Conservation (phyloP, 208 protist genomes). For the Acanthamoeba pearcei region DNA sequence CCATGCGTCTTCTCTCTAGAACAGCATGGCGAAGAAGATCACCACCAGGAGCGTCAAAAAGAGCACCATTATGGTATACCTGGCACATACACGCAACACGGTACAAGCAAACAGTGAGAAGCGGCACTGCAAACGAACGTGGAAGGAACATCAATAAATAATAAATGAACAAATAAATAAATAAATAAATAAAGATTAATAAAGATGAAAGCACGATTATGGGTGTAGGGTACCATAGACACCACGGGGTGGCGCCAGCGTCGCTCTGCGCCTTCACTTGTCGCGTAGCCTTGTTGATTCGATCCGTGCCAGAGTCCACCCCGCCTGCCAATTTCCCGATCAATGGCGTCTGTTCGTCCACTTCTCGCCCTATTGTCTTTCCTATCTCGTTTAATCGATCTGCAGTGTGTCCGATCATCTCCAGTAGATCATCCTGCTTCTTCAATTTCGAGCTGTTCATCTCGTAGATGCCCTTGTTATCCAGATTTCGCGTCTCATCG, state of each 20-base stretch:
- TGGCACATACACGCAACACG: neutral
- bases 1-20: conserved; percentile 8
- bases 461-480: conserved; percentile 44
- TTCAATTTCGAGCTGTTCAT: conserved; percentile 14
- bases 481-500: conserved; percentile 25
- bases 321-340: neutral
- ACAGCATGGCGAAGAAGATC: conserved; percentile 36
- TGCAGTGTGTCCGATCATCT: conserved; percentile 20
- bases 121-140: too few relatives aligned
- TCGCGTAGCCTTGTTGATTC: conserved; percentile 15
- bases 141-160: too few relatives aligned
- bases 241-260: conserved; percentile 27
- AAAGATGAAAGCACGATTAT: neutral
- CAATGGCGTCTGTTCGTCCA: neutral
- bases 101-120: too few relatives aligned
- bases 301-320: neutral
- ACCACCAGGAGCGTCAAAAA: conserved; percentile 38
- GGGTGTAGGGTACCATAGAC: neutral
- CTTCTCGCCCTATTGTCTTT: neutral
- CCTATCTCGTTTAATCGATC: conserved; percentile 49
- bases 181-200: neutral
- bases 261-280: conserved; percentile 29
- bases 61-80: conserved; percentile 39
- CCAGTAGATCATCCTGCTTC: conserved; percentile 4
- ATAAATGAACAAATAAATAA: neutral